Base-by-base conservation (phyloP, 208 protist genomes). In the Trypanosoma boissoni region DNA sequence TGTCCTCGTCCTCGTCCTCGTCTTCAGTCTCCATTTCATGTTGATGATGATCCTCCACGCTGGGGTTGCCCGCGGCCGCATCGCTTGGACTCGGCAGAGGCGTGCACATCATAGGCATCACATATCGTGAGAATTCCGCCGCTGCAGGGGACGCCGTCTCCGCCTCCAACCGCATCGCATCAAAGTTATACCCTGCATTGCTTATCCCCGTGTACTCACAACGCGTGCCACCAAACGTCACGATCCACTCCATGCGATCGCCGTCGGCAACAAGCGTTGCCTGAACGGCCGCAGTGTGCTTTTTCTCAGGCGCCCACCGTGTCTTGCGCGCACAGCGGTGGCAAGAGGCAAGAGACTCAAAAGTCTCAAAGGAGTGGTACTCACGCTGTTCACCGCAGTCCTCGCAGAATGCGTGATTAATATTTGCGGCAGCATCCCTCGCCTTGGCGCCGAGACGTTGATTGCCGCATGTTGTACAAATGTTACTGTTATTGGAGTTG, bases 391-490 rank as follows among this genome's bases (percentile, higher is more conserved):
- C 67, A 28, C 71, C 48, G 63, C 88, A 94, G 12, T 20, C 23
- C 32, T 82, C 72, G 58, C 88, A 86, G 64, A 57, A 78, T 3
- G 67, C 58, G 18, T 44, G 52, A 23, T 66, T 60, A 14, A 42
- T 55, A 2, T 34, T 24, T 2, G 0, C 31, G 43, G 52, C 63
- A 0, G 58, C 2, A 18, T 45, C 49, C 12, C 41, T 45, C 28
- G 64, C 53, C 36, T 66, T 36, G 31, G 51, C 72, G 29, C 64
- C 68, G 23, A 70, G 49, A 10, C 74, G 81, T 48, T 78, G 70
- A 50, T 76, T 50, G 1, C 85, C 85, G 43, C 88, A 95, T 8
- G 79, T 91, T 18, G 72, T 56, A 52, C 88, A 95, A n/a, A 79
- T 65, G 1, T 29, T 18, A 24, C 52, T 74, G 20, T 57, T 55